phyloP scores from a whole-genome alignment of 1,284 basidiomycete genomes.

The Ganoderma meredithae region DNA sequence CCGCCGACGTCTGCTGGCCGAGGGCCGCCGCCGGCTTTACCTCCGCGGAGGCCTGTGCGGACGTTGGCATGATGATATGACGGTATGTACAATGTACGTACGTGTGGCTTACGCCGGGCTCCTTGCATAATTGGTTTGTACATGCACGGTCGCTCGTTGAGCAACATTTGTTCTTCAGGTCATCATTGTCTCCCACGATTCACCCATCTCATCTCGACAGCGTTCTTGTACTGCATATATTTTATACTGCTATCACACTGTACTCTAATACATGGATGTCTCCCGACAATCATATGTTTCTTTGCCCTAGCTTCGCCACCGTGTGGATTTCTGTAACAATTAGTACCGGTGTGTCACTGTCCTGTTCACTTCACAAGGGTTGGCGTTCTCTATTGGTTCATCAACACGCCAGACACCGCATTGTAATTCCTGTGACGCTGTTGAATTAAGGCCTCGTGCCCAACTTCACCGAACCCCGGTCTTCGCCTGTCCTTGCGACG shows the following conservation, averaged over 20 bases:
- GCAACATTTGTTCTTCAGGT: background rate
- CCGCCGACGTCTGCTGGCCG: slow-evolving; percentile 23
- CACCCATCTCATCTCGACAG: background rate
- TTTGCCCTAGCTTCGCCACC: background rate
- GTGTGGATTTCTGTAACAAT: too few relatives aligned
- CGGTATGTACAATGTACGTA: background rate
- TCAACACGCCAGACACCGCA: background rate
- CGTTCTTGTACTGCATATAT: slow-evolving; percentile 29
- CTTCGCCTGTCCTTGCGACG: slow-evolving; percentile 10
- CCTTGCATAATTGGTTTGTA: slow-evolving; percentile 1
- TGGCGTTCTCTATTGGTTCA: background rate
- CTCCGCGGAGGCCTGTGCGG: slow-evolving; percentile 32
- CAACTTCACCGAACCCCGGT: background rate
- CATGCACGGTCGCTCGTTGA: background rate
- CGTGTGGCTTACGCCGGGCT: background rate
- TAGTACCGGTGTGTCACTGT: background rate
- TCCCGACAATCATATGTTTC: slow-evolving; percentile 20
- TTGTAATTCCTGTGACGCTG: background rate
- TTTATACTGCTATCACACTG: slow-evolving; percentile 23
- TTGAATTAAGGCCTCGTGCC: background rate
- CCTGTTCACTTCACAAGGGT: background rate
- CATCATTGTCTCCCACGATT: background rate
- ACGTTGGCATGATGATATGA: slow-evolving; percentile 19
- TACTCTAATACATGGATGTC: slow-evolving; percentile 20
- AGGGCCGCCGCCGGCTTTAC: slow-evolving; percentile 35